Evolutionary conservation across 2,329 filamentous ascomycete species (phyloP).

Genomic region (Teratosphaeria destructans): DNA sequence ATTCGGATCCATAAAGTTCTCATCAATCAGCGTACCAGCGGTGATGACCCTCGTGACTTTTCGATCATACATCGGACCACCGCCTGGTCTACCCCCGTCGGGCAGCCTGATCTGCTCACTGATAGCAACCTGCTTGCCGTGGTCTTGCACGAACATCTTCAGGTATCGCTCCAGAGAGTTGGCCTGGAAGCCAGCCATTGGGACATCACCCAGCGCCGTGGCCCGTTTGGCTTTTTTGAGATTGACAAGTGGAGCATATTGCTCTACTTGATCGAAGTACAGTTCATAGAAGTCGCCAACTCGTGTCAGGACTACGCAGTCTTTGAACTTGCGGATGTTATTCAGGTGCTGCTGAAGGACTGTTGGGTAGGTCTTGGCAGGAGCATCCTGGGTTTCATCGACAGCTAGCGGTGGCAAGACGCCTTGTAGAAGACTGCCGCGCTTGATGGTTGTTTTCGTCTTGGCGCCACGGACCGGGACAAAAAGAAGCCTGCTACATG

Average conservation of each 20-base stretch:
- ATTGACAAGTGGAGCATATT: constrained; percentile 75
- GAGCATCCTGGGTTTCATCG: constrained; percentile 34
- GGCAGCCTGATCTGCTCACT: constrained; percentile 70
- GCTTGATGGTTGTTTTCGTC: constrained; percentile 26
- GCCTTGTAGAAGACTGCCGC: constrained; percentile 47
- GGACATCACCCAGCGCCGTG: constrained; percentile 65
- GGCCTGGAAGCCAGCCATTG: constrained; percentile 94
- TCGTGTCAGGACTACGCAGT: constrained; percentile 82
- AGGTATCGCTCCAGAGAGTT: constrained; percentile 87
- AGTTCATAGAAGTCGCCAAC: constrained; percentile 97
- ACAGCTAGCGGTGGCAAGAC: constrained; percentile 35
- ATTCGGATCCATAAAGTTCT: constrained; percentile 91
- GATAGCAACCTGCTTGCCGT: constrained; percentile 84
- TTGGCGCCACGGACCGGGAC: constrained; percentile 25
- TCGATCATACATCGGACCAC: constrained; percentile 73
- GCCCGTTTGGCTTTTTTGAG: constrained; percentile 76
- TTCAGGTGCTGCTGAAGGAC: constrained; percentile 76
- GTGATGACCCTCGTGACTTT: constrained; percentile 81
- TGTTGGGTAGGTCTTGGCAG: constrained; percentile 59
- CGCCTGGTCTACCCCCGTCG: constrained; percentile 51
- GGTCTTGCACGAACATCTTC: constrained; percentile 83
- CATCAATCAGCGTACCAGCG: constrained; percentile 90
- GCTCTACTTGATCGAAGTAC: constrained; percentile 91
- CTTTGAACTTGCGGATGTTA: constrained; percentile 83
- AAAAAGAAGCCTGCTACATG: neutral